These are phyloP conservation scores for Paecilomyces formosus DNA, from an alignment of 2,329 filamentous ascomycete species.

Conservation along the genomic window DNA sequence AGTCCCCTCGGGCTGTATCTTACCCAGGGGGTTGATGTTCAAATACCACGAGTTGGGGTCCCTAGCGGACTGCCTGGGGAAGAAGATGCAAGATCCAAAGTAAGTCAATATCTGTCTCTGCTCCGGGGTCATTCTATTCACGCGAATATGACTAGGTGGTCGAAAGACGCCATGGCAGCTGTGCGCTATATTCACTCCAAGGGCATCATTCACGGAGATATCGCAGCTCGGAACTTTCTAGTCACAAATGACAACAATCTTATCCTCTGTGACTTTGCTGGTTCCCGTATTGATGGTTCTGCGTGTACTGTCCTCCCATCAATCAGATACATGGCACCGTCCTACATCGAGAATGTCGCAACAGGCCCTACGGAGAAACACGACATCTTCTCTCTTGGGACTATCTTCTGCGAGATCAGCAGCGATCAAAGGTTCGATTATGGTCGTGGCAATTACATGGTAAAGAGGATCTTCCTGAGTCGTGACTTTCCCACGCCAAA, in stretches of 20 bases:
- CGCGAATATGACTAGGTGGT: not conserved
- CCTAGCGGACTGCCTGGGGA: not conserved
- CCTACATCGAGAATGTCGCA: not conserved
- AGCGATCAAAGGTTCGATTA: not conserved
- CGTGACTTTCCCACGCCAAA: not conserved
- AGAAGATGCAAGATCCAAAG: not conserved
- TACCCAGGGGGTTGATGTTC: not conserved
- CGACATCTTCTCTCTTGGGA: constrained; percentile 4
- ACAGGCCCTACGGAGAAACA: constrained; percentile 1
- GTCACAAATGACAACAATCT: not conserved
- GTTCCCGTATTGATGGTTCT: constrained; percentile 5
- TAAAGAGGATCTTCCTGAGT: not conserved
- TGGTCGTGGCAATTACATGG: not conserved
- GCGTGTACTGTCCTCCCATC: not conserved
- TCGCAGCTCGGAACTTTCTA: constrained; percentile 1
- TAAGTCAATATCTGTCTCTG: not conserved
- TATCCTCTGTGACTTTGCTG: constrained; percentile 3
- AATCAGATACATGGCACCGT: not conserved
- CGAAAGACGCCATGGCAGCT: not conserved
- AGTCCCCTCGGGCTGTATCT: not conserved
- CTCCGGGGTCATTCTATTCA: not conserved
- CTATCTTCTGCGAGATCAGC: constrained; percentile 4
- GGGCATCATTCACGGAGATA: constrained; percentile 1
- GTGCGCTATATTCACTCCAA: not conserved
- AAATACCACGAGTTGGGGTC: not conserved